Conservation (phyloP, 495 filamentous ascomycete species). For the Patellaria atrata region DNA sequence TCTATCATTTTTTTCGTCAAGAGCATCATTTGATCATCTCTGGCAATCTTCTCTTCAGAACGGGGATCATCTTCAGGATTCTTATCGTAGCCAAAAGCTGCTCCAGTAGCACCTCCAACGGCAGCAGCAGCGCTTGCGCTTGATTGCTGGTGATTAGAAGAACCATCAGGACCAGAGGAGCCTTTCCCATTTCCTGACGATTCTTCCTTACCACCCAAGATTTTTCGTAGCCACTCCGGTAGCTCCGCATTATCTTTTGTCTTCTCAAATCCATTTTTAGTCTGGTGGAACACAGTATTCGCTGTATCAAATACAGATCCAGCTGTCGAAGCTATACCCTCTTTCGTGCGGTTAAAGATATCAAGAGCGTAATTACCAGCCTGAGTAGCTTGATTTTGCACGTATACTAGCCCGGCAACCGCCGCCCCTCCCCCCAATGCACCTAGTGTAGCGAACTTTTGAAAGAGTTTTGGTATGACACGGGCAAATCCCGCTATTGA, state of each 20-base stretch:
- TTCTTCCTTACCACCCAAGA: conserved; percentile 38
- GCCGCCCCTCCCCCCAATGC: conserved; percentile 82
- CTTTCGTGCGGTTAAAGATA: conserved; percentile 54
- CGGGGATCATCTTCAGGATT: conserved; percentile 22
- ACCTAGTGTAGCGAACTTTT: conserved; percentile 76
- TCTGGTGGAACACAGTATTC: conserved; percentile 61
- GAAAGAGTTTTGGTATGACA: conserved; percentile 69
- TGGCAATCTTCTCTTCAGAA: conserved; percentile 46
- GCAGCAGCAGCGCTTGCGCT: conserved; percentile 38
- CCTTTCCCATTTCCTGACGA: conserved; percentile 23
- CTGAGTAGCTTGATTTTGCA: conserved; percentile 92
- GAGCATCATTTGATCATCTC: conserved; percentile 99
- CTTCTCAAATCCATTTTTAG: conserved; percentile 63
- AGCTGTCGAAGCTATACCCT: conserved; percentile 51
- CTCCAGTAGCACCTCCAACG: conserved; percentile 41
- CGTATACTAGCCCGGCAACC: conserved; percentile 73
- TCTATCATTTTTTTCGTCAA: conserved; percentile 99
- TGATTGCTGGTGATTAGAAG: conserved; percentile 52
- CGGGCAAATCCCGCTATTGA: conserved; percentile 77
- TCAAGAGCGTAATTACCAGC: conserved; percentile 81
- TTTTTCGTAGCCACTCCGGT: conserved; percentile 74
- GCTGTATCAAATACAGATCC: conserved; percentile 51
- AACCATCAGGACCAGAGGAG: conserved; percentile 34
- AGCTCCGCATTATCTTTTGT: conserved; percentile 64
- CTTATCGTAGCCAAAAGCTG: conserved; percentile 53